These are phyloP conservation scores for Alternaria postmessia DNA, from an alignment of 2,329 filamentous ascomycete species.

Conservation along the genomic window DNA sequence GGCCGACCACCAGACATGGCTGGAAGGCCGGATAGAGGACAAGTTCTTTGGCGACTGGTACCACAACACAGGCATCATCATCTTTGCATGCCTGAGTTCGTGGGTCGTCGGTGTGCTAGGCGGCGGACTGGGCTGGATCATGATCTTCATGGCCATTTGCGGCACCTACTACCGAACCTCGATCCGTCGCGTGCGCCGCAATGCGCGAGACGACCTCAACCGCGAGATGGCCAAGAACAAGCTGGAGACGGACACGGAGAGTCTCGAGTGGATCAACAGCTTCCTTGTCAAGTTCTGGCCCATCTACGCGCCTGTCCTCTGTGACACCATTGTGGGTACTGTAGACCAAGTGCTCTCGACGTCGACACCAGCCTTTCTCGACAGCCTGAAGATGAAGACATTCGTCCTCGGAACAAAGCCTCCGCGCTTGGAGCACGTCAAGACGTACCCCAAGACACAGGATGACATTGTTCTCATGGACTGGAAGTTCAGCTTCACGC, in stretches of 20 bases:
- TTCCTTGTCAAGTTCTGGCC: conserved; percentile 99
- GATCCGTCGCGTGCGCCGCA: conserved; percentile 88
- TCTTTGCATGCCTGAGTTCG: conserved; percentile 88
- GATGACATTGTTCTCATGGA: conserved; percentile 98
- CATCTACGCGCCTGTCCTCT: conserved; percentile 94
- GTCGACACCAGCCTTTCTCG: conserved; percentile 88
- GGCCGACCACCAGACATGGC: conserved; percentile 85
- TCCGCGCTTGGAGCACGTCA: conserved; percentile 95
- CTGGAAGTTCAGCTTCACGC: conserved; percentile 99
- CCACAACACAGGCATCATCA: conserved; percentile 92
- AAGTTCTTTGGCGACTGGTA: conserved; percentile 98
- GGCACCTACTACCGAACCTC: conserved; percentile 97
- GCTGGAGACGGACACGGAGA: conserved; percentile 89
- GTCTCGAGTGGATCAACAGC: conserved; percentile 98
- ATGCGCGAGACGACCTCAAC: conserved; percentile 93
- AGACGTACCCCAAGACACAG: conserved; percentile 94
- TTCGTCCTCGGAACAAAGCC: conserved; percentile 96
- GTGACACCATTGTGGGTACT: conserved; percentile 88
- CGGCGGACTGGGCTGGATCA: conserved; percentile 90
- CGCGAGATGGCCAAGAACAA: conserved; percentile 87
- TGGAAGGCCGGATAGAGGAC: conserved; percentile 85
- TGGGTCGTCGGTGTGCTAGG: conserved; percentile 91
- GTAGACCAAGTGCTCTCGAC: conserved; percentile 96
- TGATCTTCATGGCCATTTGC: conserved; percentile 90
- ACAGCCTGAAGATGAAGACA: conserved; percentile 90